Base-by-base conservation (phyloP, 1,284 basidiomycete species). In the Exsudoporus floridanus region DNA sequence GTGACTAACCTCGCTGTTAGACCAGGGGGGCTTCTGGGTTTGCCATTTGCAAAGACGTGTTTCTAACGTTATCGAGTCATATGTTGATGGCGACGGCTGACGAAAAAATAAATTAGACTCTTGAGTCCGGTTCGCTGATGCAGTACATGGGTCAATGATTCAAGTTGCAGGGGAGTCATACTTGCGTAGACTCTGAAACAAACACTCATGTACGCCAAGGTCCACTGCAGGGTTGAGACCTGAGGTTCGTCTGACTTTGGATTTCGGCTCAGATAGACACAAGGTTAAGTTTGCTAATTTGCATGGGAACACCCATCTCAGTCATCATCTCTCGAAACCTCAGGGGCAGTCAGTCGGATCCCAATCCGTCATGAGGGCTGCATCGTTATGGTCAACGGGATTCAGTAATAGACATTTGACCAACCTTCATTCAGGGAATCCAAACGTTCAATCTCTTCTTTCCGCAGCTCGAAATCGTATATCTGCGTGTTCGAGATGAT, bases 401-500 rank as follows among this genome's bases (percentile, higher is more conserved):
- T 19, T 33, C n/a, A 12, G 36, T 30, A 4, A 36, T 16, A 27
- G 44, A 39, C 18, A 39, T 9, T n/a, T 12, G 49, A 33, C 67
- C 52, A 8, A 53, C 56, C 40, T 61, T 60, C 27, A 58, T 54
- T 62, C 46, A 65, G 30, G 1, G 44, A 53, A 46, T 87, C 78
- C n/a, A 86, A 67, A 5, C 57, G 62, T 58, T 84, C 78, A n/a
- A 87, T 73, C 52, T 86, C 83, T 16, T 78, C 73, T 1, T 70
- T 62, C 5, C 67, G 67, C 10, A 88, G 73, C 51, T 75, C 73
- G 58, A 88, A 89, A 60, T 82, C 77, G 55, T 79, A 86, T 9
- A 87, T 70, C 21, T 83, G 65, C 0, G 77, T 70, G 61, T 90
- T 89, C 7, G 78, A 74, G 31, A 77, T 61, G 54, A 88, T 83